Conservation (phyloP, 148 eudicot species). For the Chenopodium album region DNA sequence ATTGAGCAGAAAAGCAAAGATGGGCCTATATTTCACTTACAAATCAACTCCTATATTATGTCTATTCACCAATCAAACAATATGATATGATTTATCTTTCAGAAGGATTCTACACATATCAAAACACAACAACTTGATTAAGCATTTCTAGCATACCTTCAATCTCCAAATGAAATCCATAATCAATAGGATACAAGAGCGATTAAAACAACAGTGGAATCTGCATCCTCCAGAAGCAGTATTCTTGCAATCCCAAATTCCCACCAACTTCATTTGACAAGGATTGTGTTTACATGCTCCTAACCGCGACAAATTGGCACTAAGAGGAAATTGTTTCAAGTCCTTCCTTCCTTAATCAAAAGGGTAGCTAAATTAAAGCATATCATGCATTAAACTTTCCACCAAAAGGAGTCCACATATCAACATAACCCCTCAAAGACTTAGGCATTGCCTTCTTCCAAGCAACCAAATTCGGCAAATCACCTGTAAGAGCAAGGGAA, state of each 20-base stretch:
- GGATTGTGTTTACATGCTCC: background rate
- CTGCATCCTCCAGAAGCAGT: background rate
- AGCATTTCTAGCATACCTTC: conserved; percentile 56
- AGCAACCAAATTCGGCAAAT: conserved; percentile 39
- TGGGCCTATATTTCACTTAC: background rate
- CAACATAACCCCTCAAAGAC: conserved; percentile 58
- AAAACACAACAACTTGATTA: conserved; percentile 41
- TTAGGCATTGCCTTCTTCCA: conserved; percentile 67
- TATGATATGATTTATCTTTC: background rate
- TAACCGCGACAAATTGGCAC: background rate
- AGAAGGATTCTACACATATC: conserved; percentile 50
- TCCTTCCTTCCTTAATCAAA: background rate
- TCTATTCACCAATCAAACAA: background rate
- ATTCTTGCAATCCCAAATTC: background rate
- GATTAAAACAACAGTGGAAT: background rate
- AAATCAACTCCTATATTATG: background rate
- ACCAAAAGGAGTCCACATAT: conserved; percentile 59
- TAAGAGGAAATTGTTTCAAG: background rate
- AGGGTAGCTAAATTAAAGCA: background rate
- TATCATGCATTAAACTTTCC: background rate
- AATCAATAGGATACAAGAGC: background rate
- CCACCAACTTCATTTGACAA: background rate
- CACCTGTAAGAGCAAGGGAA: conserved; percentile 68
- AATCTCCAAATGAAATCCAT: conserved; percentile 8
- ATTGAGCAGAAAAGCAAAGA: background rate